Base-by-base conservation (phyloP, 106 monocot genomes). In the Iris macrosiphon region DNA sequence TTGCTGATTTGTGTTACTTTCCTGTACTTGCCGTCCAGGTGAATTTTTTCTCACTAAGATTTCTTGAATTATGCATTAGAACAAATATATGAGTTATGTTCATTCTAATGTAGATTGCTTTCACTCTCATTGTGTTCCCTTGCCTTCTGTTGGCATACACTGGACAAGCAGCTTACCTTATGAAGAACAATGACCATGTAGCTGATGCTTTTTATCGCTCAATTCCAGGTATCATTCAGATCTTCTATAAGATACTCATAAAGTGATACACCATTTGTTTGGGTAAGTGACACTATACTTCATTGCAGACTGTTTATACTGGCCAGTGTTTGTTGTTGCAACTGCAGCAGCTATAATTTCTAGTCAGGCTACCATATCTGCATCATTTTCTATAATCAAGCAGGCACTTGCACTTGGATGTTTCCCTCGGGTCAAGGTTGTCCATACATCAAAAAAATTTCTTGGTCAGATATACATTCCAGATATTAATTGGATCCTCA, bases 361-460 rank as follows among this genome's bases (percentile, higher is more conserved):
- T 29, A 85, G 85, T 48, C 85, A 85, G 59, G 85, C 85, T 20
- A 80, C 79, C 21, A 76, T 85, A 64, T 76, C 79, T 50, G 85
- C 76, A 29, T 76, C 79, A 35, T 85, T 75, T 62, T 85, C 76
- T 4, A 80, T 85, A 31, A 76, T 85, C 30, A 80, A 85, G 57
- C 85, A 85, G 52, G 79, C 79, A 39, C 64, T 76, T 40, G 79
- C 79, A 42, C 79, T 79, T 33, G 79, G 85, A 6, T 85, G 79
- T 63, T 85, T 85, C 48, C 79, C 85, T 9, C 54, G 85, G 48
- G 76, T 85, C 19, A 80, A 76, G 39, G 62, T 80, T 37, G 69
- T 85, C 38, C 79, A 85, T 67, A 85, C 85, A 39, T 85, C 85
- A 9, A 75, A 76, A 46, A 80, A 76, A 15, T 79, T 65, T 62